Conservation (phyloP, 2,329 filamentous ascomycete genomes). For the Chaetomium strumarium region DNA sequence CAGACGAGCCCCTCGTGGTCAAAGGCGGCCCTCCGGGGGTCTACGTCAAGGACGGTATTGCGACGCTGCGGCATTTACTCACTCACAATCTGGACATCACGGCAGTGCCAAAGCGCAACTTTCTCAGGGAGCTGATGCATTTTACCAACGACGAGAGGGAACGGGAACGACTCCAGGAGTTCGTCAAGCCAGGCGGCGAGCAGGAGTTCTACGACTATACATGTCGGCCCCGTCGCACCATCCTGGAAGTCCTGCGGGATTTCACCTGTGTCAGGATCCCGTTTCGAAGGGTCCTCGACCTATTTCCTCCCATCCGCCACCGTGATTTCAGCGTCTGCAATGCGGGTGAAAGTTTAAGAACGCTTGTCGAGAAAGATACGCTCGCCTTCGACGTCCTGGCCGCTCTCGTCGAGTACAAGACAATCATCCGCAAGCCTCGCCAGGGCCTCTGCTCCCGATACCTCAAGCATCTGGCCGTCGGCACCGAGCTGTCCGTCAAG, state of each 20-base stretch:
- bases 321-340: slow-evolving; percentile 91
- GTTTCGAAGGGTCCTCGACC: slow-evolving; percentile 61
- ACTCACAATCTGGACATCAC: slow-evolving; percentile 83
- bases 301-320: slow-evolving; percentile 79
- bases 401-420: slow-evolving; percentile 87
- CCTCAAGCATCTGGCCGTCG: slow-evolving; percentile 56
- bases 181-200: slow-evolving; percentile 69
- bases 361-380: not conserved
- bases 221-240: slow-evolving; percentile 79
- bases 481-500: slow-evolving; percentile 55
- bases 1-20: slow-evolving; percentile 62
- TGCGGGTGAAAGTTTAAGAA: slow-evolving; percentile 37
- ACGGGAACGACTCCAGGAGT: slow-evolving; percentile 75
- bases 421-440: slow-evolving; percentile 75
- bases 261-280: slow-evolving; percentile 82
- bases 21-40: slow-evolving; percentile 28
- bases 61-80: slow-evolving; percentile 69
- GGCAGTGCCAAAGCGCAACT: slow-evolving; percentile 79
- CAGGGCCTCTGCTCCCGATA: slow-evolving; percentile 90
- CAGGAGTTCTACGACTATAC: slow-evolving; percentile 97
- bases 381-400: slow-evolving; percentile 62
- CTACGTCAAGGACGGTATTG: slow-evolving; percentile 28
- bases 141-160: slow-evolving; percentile 69
- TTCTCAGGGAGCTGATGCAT: slow-evolving; percentile 73
- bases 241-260: slow-evolving; percentile 86